Percentiles rank a stretch among this genome's conserved stretches.
These are phyloP conservation scores for Microcera coccophila DNA, from an alignment of 2,329 filamentous ascomycete species.

Conservation along the genomic window DNA sequence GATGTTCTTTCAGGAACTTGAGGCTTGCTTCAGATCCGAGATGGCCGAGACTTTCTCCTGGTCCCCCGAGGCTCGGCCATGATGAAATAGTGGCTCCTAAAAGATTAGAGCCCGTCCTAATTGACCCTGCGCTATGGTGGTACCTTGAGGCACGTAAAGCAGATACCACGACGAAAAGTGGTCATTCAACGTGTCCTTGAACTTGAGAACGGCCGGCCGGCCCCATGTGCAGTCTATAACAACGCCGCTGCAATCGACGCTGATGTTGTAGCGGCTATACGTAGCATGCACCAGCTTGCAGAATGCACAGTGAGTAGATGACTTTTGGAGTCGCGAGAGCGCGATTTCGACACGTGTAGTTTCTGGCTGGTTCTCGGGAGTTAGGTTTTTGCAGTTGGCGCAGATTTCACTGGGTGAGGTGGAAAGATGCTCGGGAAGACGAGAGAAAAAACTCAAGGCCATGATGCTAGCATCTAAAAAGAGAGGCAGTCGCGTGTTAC, in stretches of 20 bases:
- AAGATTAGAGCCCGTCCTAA: neutral
- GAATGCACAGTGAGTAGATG: too few relatives aligned
- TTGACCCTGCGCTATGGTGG: neutral
- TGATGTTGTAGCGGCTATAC: neutral
- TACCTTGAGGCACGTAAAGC: neutral
- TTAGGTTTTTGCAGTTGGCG: too few relatives aligned
- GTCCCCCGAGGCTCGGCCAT: neutral
- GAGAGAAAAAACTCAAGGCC: too few relatives aligned
- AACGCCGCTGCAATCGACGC: neutral
- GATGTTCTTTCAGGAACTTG: neutral
- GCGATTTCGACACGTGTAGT: too few relatives aligned
- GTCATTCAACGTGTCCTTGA: conserved; percentile 1
- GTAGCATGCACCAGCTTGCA: neutral
- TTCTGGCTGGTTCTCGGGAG: too few relatives aligned
- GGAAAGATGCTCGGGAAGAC: too few relatives aligned
- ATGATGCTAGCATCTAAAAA: too few relatives aligned
- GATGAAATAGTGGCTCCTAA: neutral
- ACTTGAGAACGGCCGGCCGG: neutral
- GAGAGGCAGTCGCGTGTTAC: too few relatives aligned
- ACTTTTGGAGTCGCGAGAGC: too few relatives aligned
- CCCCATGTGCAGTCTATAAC: neutral
- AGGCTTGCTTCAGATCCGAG: neutral
- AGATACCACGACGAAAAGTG: neutral
- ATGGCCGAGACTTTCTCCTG: neutral
- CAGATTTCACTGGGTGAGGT: too few relatives aligned